Percentiles rank a stretch among this genome's conserved stretches.
phyloP scores from a whole-genome alignment of 352 stramenopile species.

The Globisporangium spiculum region DNA sequence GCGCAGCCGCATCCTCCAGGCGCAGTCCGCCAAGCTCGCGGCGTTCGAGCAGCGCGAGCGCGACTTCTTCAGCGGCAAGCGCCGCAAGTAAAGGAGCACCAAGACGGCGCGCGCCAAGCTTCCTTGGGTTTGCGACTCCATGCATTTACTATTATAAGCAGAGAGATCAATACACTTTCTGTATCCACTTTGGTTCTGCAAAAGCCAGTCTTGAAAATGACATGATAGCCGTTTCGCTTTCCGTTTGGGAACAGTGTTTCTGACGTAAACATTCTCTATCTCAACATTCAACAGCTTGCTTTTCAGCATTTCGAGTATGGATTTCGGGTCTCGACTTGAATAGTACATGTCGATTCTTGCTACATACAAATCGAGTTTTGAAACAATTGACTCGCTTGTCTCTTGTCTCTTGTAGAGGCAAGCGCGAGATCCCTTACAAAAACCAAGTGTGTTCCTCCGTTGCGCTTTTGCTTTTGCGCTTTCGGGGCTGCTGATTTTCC shows the following conservation, averaged over 20 bases:
- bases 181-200: too few relatives aligned
- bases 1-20: slow-evolving; percentile 20
- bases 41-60: slow-evolving; percentile 21
- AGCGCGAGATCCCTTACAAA: background rate
- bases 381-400: background rate
- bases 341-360: background rate
- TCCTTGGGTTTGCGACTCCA: too few relatives aligned
- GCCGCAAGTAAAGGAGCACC: slow-evolving; percentile 14
- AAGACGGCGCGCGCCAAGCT: background rate
- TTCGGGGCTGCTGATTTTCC: background rate
- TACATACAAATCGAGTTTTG: background rate
- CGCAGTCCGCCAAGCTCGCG: slow-evolving; percentile 19
- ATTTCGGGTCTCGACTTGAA: too few relatives aligned
- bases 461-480: background rate
- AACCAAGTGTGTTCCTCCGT: background rate
- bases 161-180: too few relatives aligned
- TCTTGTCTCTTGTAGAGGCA: background rate
- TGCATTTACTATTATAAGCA: too few relatives aligned
- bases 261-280: background rate
- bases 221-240: slow-evolving; percentile 5
- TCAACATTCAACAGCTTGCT: too few relatives aligned
- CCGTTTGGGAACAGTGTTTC: background rate
- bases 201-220: background rate
- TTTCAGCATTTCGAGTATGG: too few relatives aligned
- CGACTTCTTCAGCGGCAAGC: slow-evolving; percentile 27